Evolutionary conservation across 225 moss, liverwort and hornwort genomes (phyloP).

Genomic region (Pseudoscleropodium purum): DNA sequence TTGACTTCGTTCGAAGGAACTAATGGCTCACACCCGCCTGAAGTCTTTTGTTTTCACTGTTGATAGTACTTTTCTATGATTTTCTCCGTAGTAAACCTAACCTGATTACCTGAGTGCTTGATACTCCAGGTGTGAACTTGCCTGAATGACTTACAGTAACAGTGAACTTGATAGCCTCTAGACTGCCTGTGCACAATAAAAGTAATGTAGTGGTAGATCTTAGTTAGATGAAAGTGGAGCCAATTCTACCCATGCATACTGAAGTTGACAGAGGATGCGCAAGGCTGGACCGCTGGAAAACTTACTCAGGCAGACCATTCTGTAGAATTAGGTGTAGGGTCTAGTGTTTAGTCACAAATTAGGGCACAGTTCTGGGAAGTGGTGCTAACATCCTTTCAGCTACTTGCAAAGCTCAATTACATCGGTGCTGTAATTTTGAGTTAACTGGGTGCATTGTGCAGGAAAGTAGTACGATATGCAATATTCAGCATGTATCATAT

Average conservation of each 20-base stretch:
- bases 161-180: not conserved
- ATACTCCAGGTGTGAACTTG: too few relatives aligned
- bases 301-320: not conserved
- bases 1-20: not conserved
- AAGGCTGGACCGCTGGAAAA: not conserved
- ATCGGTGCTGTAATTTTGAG: not conserved
- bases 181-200: not conserved
- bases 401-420: not conserved
- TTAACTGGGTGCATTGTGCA: not conserved
- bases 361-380: not conserved
- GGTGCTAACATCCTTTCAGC: not conserved
- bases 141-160: not conserved
- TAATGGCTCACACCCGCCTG: not conserved
- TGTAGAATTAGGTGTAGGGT: not conserved
- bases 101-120: not conserved
- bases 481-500: not conserved
- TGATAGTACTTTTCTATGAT: not conserved
- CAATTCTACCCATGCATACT: not conserved
- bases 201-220: not conserved
- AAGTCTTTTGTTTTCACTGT: not conserved
- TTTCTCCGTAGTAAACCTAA: not conserved
- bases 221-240: not conserved
- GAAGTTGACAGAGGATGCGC: not conserved
- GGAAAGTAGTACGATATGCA: not conserved
- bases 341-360: not conserved